Base-by-base conservation (phyloP, 192 early-diverging fungal genomes). In the Gamsiella multidivaricata region DNA sequence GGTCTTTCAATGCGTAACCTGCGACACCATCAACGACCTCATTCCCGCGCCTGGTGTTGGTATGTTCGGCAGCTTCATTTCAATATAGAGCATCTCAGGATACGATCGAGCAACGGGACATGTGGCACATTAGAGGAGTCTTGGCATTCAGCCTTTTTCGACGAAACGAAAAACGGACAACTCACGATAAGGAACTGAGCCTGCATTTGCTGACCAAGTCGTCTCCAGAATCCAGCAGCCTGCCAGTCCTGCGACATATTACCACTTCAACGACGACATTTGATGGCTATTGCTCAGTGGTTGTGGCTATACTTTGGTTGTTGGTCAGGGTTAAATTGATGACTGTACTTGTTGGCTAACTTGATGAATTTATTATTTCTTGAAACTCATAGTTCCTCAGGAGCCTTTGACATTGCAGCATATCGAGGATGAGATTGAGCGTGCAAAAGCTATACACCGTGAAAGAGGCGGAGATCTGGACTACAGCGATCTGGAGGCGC, bases 1-100 rank as follows among this genome's bases (percentile, higher is more conserved):
- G 32, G 92, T 94, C 67, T 98, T 96, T 76, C 86, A 91, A 42
- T 98, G 96, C 81, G 94, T 95, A 9, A 91, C 95, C 10, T 98
- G 96, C 83, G 92, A 95, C 33, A 94, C 94, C 1, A 87, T 94
- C 57, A 94, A 94, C 71, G 91, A 94, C 51, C 63, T 93, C 25
- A 81, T 83, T 28, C 81, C 85, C 11, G 39, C 70, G 33, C 26
- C 56, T 36, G 70, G 65, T 53, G 52, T 31, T 57, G 64, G 81
- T 82, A 82, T 42, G 74, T 70, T 12, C 49, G 62, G 29, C 80
- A 83, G 14, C 34, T 83, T 54, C 86, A 84, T 14, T 60, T 87
- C 34, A 79, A 80, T 23, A 68, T 76, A 23, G 3, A n/a, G 18
- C 37, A 22, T 33, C 54, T n/a, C n/a, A n/a, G n/a, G n/a, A n/a